Base-by-base conservation (phyloP, 345 rosid species). In the Psidium guajava region DNA sequence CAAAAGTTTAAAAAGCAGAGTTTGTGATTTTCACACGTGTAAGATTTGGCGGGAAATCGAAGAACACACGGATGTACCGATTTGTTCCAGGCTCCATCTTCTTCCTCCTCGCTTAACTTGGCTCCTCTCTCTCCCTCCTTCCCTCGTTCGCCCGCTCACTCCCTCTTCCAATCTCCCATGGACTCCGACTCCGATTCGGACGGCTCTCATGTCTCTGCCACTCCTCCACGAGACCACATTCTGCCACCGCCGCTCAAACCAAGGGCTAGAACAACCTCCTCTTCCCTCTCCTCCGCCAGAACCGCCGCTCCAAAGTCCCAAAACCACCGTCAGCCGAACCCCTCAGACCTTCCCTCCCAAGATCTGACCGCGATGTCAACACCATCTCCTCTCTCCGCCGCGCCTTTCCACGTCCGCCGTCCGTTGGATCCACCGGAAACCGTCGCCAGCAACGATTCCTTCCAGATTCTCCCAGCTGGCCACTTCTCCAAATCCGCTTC, bases 171-270 rank as follows among this genome's bases (percentile, higher is more conserved):
- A 36, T 6, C 52, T 74, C 11, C 84, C 55, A 93, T 96, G 97
- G 96, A 94, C 61, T 90, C 93, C 86, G 98, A 93, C 88, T 92
- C 98, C 61, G 97, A 95, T 88, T 95, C 98, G 90, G 95, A 90
- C 83, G 95, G 96, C 42, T 97, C 98, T 61, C 94, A 95, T 90
- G 84, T 97, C 88, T 95, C 99, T 83, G 91, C 94, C 83, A 97
- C 99, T 84, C 98, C 99, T 90, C 99, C 99, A 10, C 90, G 96
- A 73, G 90, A 87, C 82, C 61, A 88, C 20, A 86, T 73, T 55
- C 91, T 89, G 1, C 88, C 92, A 2, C 91, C 86, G 22, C 86
- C 85, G 9, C 50, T 13, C 32, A 83, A 83, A 54, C 84, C 51
- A 3, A 42, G 77, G 77, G 16, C 89, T 96, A 82, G 90, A 85